phyloP scores from a whole-genome alignment of 2,329 filamentous ascomycete species.

The Fusarium neocosmosporiellum region DNA sequence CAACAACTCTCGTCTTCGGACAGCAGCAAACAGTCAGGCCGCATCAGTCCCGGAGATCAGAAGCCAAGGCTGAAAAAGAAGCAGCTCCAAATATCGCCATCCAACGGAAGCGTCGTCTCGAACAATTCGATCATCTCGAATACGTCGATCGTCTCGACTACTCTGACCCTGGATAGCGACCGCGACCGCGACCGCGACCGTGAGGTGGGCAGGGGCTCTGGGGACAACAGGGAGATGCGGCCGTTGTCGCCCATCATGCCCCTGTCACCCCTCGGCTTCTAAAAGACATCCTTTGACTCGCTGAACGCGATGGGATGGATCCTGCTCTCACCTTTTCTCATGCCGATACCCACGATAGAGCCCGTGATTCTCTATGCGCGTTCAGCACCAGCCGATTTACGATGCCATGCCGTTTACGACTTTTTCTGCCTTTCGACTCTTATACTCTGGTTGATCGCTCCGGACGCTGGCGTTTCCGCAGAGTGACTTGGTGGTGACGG shows the following conservation, averaged over 20 bases:
- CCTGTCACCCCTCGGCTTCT: slow-evolving; percentile 71
- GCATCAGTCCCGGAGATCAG: slow-evolving; percentile 36
- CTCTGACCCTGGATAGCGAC: slow-evolving; percentile 59
- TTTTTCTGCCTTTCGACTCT: slow-evolving; percentile 30
- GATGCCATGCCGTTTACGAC: slow-evolving; percentile 51
- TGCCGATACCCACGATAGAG: slow-evolving; percentile 17
- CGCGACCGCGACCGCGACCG: slow-evolving; percentile 49
- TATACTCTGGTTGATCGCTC: slow-evolving; percentile 22
- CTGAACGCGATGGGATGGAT: slow-evolving; percentile 4
- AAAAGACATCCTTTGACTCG: slow-evolving; percentile 32
- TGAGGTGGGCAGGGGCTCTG: slow-evolving; percentile 42
- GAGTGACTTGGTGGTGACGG: slow-evolving; percentile 18
- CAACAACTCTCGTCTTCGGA: slow-evolving; percentile 68
- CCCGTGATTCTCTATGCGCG: slow-evolving; percentile 28
- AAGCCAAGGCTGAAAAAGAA: slow-evolving; percentile 56
- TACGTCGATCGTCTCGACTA: slow-evolving; percentile 58
- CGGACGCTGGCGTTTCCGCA: slow-evolving; percentile 28
- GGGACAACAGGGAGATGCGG: slow-evolving; percentile 62
- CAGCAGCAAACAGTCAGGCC: slow-evolving; percentile 65
- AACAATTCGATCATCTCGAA: slow-evolving; percentile 47
- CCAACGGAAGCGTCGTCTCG: slow-evolving; percentile 58
- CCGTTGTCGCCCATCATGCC: slow-evolving; percentile 75
- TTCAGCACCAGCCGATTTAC: slow-evolving; percentile 42
- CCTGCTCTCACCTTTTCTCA: slow-evolving; percentile 8
- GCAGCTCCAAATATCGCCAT: slow-evolving; percentile 52